Conservation (phyloP, 108 stramenopile species). For the Nitzschia sp. region DNA sequence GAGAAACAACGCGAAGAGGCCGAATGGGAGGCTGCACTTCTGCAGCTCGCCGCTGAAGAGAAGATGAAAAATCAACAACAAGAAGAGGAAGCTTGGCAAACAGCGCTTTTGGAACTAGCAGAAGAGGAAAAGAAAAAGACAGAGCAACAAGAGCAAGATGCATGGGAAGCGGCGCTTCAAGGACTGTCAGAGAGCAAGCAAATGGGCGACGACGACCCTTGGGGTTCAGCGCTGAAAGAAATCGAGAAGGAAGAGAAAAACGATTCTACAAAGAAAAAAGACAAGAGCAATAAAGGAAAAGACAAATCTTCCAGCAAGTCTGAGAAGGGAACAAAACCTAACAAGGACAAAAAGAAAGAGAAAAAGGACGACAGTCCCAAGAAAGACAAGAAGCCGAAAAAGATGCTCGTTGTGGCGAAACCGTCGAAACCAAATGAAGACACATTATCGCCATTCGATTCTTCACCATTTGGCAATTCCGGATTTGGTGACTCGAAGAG, state of each 20-base stretch:
- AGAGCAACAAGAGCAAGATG: constrained; percentile 5
- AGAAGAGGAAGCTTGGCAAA: constrained; percentile 9
- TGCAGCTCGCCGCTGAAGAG: constrained; percentile 22
- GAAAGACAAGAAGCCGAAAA: constrained; percentile 3
- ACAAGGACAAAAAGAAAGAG: constrained; percentile 11
- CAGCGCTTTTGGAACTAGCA: constrained; percentile 7
- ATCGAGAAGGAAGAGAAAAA: constrained; percentile 15
- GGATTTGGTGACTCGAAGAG: constrained; percentile 7
- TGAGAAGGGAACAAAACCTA: too few species aligned
- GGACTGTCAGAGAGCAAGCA: not conserved
- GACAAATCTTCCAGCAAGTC: not conserved
- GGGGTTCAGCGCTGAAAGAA: not conserved
- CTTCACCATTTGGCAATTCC: constrained; percentile 16
- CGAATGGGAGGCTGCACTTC: constrained; percentile 20
- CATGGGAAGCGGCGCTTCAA: constrained; percentile 19
- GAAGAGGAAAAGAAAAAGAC: constrained; percentile 12
- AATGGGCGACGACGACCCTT: not conserved
- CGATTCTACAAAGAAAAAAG: constrained; percentile 12
- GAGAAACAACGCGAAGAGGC: constrained; percentile 3
- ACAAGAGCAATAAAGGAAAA: not conserved
- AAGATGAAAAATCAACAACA: constrained; percentile 11
- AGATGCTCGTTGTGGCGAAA: not conserved
- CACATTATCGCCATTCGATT: constrained; percentile 2
- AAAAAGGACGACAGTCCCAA: not conserved
- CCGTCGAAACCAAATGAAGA: not conserved